These are phyloP conservation scores for Infundibulicybe gibba DNA, from an alignment of 768 basidiomycete species.

Conservation along the genomic window DNA sequence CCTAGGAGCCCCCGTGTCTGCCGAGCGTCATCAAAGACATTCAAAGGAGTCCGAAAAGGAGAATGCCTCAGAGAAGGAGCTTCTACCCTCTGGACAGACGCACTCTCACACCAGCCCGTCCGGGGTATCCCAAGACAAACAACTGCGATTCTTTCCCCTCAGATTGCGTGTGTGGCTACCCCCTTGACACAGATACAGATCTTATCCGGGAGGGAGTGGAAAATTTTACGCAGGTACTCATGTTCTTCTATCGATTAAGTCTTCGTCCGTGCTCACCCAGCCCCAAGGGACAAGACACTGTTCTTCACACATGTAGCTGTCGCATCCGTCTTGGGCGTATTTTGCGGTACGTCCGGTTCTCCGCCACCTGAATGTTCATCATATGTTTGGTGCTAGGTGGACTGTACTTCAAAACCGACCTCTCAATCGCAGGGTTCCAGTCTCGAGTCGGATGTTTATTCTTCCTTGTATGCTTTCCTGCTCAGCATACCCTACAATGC, in stretches of 20 bases:
- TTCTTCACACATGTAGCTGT: conserved; percentile 77
- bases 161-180: conserved; percentile 54
- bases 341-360: conserved; percentile 59
- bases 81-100: too few relatives aligned
- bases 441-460: conserved; percentile 91
- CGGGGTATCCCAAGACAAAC: too few relatives aligned
- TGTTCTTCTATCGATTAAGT: background rate
- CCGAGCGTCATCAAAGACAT: background rate
- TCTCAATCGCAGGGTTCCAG: conserved; percentile 90
- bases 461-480: conserved; percentile 62
- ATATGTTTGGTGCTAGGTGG: conserved; percentile 49
- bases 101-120: too few relatives aligned
- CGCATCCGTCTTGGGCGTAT: conserved; percentile 74
- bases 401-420: conserved; percentile 76
- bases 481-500: background rate
- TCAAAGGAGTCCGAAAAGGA: conserved; percentile 9
- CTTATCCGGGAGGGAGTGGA: conserved; percentile 83
- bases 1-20: background rate
- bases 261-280: background rate
- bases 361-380: background rate
- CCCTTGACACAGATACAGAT: conserved; percentile 89
- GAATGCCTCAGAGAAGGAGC: conserved; percentile 4
- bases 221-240: conserved; percentile 60
- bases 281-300: conserved; percentile 71
- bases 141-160: too few relatives aligned